These are phyloP conservation scores for Endothia cerciana DNA, from an alignment of 2,329 filamentous ascomycete genomes.

Conservation along the genomic window DNA sequence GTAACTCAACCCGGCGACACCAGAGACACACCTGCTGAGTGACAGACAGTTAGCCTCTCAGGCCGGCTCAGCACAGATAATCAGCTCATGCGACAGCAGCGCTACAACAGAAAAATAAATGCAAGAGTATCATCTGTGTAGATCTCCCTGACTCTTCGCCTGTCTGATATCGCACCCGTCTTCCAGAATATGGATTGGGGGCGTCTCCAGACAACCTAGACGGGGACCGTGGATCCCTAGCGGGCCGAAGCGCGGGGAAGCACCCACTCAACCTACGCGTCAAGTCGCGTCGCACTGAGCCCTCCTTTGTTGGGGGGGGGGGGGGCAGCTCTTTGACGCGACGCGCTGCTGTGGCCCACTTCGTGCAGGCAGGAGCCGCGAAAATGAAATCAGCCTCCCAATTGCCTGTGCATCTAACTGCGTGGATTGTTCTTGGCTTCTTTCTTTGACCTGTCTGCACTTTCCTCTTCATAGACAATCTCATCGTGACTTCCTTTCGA, in stretches of 20 bases:
- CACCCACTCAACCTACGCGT: background rate
- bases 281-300: conserved; percentile 17
- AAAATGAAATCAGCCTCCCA: background rate
- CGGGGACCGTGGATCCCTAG: background rate
- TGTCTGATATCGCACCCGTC: no score
- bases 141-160: no score
- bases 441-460: background rate
- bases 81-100: no score
- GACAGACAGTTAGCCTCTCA: no score
- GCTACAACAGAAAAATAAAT: background rate
- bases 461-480: background rate
- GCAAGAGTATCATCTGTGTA: no score
- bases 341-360: background rate
- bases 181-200: no score
- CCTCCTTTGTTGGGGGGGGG: background rate
- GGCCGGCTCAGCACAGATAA: no score
- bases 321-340: background rate
- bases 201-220: background rate
- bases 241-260: background rate
- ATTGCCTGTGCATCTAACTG: background rate
- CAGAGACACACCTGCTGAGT: background rate
- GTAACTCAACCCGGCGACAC: background rate
- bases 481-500: conserved; percentile 11
- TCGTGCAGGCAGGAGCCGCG: background rate
- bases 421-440: background rate